phyloP scores from a whole-genome alignment of 257 asterid species.

The Coffea canephora region DNA sequence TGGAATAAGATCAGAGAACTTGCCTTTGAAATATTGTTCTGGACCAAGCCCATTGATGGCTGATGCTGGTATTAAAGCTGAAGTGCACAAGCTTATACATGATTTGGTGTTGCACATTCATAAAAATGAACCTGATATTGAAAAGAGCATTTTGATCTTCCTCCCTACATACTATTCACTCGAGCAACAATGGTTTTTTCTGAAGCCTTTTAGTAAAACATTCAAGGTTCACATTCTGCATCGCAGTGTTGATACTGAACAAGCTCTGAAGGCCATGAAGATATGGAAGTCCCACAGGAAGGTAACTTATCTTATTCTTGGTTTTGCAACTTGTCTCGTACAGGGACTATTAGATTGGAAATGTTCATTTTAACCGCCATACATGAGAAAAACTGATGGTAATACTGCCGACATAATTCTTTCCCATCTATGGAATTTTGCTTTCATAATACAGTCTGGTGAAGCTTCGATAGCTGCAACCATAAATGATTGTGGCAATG shows the following conservation, averaged over 20 bases:
- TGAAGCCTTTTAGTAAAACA: constrained; percentile 56
- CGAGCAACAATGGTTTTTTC: constrained; percentile 84
- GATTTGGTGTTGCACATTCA: constrained; percentile 77
- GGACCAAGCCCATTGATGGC: constrained; percentile 69
- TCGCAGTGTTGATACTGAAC: constrained; percentile 77
- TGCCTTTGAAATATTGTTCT: constrained; percentile 63
- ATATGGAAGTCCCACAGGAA: constrained; percentile 84
- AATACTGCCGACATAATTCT: not conserved
- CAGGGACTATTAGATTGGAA: not conserved
- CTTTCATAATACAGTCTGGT: not conserved
- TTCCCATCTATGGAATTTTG: not conserved
- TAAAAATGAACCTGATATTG: constrained; percentile 85
- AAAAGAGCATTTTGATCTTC: constrained; percentile 89
- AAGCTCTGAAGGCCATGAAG: constrained; percentile 83
- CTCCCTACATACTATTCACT: constrained; percentile 87
- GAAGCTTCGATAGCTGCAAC: not conserved
- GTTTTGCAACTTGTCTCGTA: not conserved
- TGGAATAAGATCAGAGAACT: constrained; percentile 50
- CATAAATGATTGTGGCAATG: not conserved
- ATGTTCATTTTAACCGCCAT: not conserved
- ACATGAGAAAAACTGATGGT: not conserved
- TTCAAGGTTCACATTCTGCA: constrained; percentile 95
- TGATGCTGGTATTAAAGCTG: constrained; percentile 53
- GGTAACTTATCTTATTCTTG: constrained; percentile 39
- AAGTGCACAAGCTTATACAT: constrained; percentile 79